Conservation (phyloP, 345 rosid genomes). For the Microthlaspi erraticum region DNA sequence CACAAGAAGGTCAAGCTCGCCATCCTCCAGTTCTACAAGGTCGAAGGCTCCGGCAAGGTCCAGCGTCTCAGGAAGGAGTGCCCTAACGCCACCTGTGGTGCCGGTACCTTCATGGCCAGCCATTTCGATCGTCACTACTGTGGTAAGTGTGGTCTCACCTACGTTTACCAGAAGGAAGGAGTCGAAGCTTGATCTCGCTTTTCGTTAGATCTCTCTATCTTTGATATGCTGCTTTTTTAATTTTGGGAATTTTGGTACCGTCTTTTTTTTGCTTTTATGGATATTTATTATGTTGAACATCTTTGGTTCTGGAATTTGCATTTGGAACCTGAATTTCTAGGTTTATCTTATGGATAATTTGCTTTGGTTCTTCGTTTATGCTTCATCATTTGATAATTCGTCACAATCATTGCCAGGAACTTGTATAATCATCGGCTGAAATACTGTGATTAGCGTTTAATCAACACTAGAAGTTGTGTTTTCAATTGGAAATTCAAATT, state of each 20-base stretch:
- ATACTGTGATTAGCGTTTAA: too few relatives aligned
- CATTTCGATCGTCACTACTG: slow-evolving; percentile 78
- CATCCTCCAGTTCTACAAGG: slow-evolving; percentile 69
- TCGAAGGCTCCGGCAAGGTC: slow-evolving; percentile 65
- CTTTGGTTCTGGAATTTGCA: slow-evolving; percentile 14
- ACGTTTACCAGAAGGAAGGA: slow-evolving; percentile 72
- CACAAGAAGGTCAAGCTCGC: slow-evolving; percentile 76
- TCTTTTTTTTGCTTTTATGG: neutral
- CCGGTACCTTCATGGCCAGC: slow-evolving; percentile 75
- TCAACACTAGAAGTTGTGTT: too few relatives aligned
- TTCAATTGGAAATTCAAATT: too few relatives aligned
- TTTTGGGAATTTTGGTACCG: slow-evolving; percentile 9
- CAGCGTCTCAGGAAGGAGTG: slow-evolving; percentile 74
- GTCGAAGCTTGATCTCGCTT: slow-evolving; percentile 44
- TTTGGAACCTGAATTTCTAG: neutral
- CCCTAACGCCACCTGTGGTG: slow-evolving; percentile 67
- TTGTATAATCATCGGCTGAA: too few relatives aligned
- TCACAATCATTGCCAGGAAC: neutral
- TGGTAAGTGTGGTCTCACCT: slow-evolving; percentile 77
- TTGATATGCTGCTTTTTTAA: slow-evolving; percentile 4
- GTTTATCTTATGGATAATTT: slow-evolving; percentile 3
- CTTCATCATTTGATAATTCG: neutral
- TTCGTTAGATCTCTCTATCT: slow-evolving; percentile 18
- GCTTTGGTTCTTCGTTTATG: neutral
- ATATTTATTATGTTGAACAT: slow-evolving; percentile 35